These are phyloP conservation scores for Perilla frutescens DNA, from an alignment of 257 asterid species.

Conservation along the genomic window DNA sequence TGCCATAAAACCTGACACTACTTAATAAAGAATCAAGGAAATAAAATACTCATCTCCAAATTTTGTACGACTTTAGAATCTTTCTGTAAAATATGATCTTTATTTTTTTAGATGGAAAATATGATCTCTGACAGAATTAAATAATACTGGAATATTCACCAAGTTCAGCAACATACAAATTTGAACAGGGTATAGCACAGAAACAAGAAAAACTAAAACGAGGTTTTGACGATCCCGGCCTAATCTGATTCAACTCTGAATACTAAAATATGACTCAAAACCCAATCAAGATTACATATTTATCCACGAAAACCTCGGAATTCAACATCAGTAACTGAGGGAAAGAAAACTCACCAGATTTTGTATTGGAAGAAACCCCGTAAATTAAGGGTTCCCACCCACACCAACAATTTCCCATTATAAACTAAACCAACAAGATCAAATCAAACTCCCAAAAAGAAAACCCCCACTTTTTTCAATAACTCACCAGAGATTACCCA, in stretches of 20 bases:
- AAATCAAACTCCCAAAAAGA: conserved; percentile 24
- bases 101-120: neutral
- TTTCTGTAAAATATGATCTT: conserved; percentile 25
- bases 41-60: neutral
- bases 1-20: neutral
- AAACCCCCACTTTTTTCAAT: conserved; percentile 38
- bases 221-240: no score
- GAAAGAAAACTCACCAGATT: conserved; percentile 58
- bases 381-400: conserved; percentile 51
- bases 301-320: neutral
- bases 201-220: neutral
- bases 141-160: conserved; percentile 17
- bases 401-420: conserved; percentile 83
- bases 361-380: conserved; percentile 68
- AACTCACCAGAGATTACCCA: conserved; percentile 19
- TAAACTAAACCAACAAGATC: conserved; percentile 28
- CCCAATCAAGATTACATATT: conserved; percentile 26
- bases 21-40: neutral
- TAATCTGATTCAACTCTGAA: neutral
- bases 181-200: neutral
- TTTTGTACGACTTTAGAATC: neutral
- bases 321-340: neutral
- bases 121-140: conserved; percentile 2
- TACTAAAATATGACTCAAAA: neutral
- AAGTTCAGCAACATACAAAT: neutral